Percentiles rank a stretch among this genome's conserved stretches.
Evolutionary conservation across 257 asterid species (phyloP).

Genomic region (Nicotiana otophora): DNA sequence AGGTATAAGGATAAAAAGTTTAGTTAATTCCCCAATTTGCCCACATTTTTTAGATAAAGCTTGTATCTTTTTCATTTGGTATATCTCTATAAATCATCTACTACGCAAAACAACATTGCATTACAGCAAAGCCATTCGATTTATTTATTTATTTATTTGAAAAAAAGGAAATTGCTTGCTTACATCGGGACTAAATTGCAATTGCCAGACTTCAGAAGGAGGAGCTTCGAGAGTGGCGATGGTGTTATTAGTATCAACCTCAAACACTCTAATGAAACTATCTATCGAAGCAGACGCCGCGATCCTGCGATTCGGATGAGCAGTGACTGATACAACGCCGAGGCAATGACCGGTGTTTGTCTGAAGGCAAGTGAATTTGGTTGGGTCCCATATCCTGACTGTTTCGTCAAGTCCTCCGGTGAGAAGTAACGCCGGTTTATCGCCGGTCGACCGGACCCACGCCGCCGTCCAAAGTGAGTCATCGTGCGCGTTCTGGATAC

Average conservation of each 20-base stretch:
- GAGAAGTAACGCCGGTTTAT: conserved; percentile 51
- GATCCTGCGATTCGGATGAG: conserved; percentile 82
- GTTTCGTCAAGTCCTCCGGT: conserved; percentile 93
- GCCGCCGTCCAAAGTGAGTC: conserved; percentile 90
- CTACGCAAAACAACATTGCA: no score
- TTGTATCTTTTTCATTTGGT: no score
- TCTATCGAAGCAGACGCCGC: conserved; percentile 95
- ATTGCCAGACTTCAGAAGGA: conserved; percentile 93
- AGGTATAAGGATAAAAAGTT: no score
- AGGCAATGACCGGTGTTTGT: conserved; percentile 86
- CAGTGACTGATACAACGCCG: conserved; percentile 85
- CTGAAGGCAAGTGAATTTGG: conserved; percentile 34
- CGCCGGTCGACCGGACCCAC: conserved; percentile 64
- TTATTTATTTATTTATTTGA: neutral
- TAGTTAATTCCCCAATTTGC: no score
- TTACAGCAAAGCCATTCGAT: no score
- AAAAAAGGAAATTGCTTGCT: neutral
- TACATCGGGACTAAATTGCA: conserved; percentile 86
- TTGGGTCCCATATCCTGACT: conserved; percentile 74
- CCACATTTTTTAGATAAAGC: no score
- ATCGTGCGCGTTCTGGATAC: conserved; percentile 72
- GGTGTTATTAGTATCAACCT: conserved; percentile 63
- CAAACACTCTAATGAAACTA: conserved; percentile 79
- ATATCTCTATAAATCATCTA: no score
- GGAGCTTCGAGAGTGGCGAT: conserved; percentile 92